A percentile compares a stretch with the other conserved stretches of the same genome.
Conservation (phyloP, 169 alveolate species). For the Sarcocystis neurona region DNA sequence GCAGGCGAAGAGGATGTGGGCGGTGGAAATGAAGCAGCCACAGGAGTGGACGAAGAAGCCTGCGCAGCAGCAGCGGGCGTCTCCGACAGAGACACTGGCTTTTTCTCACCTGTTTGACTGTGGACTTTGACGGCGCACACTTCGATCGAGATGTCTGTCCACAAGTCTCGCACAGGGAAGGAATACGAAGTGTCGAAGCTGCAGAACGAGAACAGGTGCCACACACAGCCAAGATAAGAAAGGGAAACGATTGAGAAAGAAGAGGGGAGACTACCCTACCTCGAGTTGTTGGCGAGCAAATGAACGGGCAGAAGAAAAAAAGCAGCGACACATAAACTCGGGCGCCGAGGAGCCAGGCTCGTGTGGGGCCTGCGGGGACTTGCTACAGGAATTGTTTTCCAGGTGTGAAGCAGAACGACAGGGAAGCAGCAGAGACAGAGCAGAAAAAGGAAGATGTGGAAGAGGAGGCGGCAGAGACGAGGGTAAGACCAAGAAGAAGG, state of each 20-base stretch:
- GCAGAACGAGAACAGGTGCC: neutral
- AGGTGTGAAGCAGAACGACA: no score
- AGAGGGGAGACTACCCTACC: neutral
- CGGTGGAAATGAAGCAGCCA: neutral
- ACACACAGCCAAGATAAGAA: neutral
- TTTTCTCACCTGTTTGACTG: slow-evolving; percentile 9
- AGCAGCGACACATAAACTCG: no score
- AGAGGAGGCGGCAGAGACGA: no score
- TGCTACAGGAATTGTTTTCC: no score
- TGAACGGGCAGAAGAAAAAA: no score
- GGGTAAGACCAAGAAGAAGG: no score
- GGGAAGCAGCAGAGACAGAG: no score
- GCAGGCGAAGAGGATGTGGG: neutral
- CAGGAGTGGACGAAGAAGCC: neutral
- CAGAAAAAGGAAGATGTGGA: no score
- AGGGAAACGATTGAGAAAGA: no score
- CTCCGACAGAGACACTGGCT: neutral
- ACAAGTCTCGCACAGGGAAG: slow-evolving; percentile 42
- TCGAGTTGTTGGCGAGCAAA: no score
- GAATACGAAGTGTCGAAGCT: neutral
- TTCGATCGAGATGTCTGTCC: slow-evolving; percentile 49
- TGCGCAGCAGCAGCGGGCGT: slow-evolving; percentile 1
- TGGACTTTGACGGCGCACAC: slow-evolving; percentile 1
- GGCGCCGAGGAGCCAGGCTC: no score
- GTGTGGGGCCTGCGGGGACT: no score